Percentiles rank a stretch among this genome's conserved stretches.
phyloP scores from a whole-genome alignment of 2,329 filamentous ascomycete genomes.

The Diaporthe capsici region DNA sequence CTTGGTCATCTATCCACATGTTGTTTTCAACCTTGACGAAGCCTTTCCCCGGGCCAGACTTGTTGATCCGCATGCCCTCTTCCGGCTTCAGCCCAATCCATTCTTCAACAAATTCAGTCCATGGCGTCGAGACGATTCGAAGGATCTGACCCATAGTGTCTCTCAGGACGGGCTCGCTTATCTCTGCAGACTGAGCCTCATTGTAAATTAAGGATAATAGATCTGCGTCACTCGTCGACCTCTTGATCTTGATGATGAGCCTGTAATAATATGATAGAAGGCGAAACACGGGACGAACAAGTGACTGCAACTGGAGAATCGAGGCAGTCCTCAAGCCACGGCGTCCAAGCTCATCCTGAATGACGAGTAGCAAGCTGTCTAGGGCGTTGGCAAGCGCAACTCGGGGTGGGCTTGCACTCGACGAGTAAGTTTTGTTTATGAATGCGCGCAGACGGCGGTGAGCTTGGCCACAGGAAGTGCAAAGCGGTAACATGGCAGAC shows the following conservation, averaged over 20 bases:
- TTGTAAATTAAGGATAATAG: conserved; percentile 74
- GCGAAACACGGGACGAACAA: conserved; percentile 60
- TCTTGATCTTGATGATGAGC: conserved; percentile 63
- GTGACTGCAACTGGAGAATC: conserved; percentile 66
- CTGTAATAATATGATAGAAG: conserved; percentile 67
- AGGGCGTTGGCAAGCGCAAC: conserved; percentile 67
- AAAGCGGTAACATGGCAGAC: conserved; percentile 61
- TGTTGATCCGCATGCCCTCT: conserved; percentile 67
- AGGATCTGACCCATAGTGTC: conserved; percentile 78
- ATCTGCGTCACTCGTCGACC: conserved; percentile 67
- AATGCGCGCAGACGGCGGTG: conserved; percentile 62
- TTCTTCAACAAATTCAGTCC: conserved; percentile 66
- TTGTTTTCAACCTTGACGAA: conserved; percentile 73
- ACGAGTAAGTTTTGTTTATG: conserved; percentile 61
- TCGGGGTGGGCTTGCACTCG: conserved; percentile 59
- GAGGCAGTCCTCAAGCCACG: conserved; percentile 60
- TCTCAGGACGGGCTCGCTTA: conserved; percentile 72
- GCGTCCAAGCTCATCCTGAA: conserved; percentile 64
- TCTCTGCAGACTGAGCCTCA: conserved; percentile 74
- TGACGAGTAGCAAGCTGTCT: conserved; percentile 62
- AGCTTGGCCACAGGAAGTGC: conserved; percentile 62
- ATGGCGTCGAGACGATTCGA: conserved; percentile 51
- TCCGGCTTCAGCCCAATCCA: conserved; percentile 81
- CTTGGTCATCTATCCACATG: conserved; percentile 70
- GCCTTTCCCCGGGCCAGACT: conserved; percentile 63